Percentiles rank a stretch among this genome's conserved stretches.
Conservation (phyloP, 257 asterid species). For the Solanum corneliomulleri region DNA sequence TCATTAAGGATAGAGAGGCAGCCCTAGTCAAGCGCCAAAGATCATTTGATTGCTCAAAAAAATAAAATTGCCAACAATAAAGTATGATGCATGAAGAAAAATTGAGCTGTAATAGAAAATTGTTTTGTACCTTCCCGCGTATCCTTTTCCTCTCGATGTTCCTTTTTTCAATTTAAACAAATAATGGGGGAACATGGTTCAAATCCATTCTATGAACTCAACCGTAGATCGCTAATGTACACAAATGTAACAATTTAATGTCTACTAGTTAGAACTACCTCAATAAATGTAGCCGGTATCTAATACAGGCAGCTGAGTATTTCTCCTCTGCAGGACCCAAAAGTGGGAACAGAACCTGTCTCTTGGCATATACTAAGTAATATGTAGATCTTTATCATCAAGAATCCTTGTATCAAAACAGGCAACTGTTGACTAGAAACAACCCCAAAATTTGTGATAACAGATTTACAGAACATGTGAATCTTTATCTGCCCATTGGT, state of each 20-base stretch:
- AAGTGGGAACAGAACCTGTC: background rate
- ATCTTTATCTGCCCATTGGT: conserved; percentile 55
- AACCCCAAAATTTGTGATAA: background rate
- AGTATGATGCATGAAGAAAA: background rate
- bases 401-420: background rate
- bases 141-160: background rate
- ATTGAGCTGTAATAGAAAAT: background rate
- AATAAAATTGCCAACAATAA: background rate
- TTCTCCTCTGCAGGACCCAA: background rate
- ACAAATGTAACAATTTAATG: background rate
- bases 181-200: background rate
- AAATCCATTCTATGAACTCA: background rate
- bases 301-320: background rate
- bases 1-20: background rate
- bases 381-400: background rate
- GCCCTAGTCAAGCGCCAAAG: background rate
- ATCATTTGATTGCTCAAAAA: background rate
- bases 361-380: background rate
- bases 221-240: background rate
- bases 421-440: background rate
- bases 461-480: background rate
- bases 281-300: background rate
- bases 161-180: background rate
- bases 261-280: background rate
- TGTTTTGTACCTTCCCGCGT: background rate